phyloP scores from a whole-genome alignment of 148 eudicot species.

The Linanthus parryae region DNA sequence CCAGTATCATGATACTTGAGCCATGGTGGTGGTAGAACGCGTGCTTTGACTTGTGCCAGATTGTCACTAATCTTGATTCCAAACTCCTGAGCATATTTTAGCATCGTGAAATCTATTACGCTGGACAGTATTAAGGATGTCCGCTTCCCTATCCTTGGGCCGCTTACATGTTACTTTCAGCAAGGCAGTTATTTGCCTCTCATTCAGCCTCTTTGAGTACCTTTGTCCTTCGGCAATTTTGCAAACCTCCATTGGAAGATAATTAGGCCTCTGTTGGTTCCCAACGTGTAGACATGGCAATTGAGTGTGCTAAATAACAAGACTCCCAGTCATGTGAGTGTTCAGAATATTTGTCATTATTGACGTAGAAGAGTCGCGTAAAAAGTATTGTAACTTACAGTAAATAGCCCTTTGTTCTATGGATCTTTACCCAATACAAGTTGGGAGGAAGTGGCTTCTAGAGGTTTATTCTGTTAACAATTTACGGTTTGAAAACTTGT shows the following conservation, averaged over 20 bases:
- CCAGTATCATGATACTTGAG: conserved; percentile 83
- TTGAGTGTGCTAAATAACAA: conserved; percentile 49
- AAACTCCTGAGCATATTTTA: conserved; percentile 74
- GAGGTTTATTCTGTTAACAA: too few relatives aligned
- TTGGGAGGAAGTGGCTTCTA: too few relatives aligned
- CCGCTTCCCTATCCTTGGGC: conserved; percentile 68
- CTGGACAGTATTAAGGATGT: too few relatives aligned
- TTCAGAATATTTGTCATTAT: too few relatives aligned
- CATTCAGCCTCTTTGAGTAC: conserved; percentile 74
- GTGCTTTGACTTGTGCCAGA: conserved; percentile 75
- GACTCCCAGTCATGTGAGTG: too few relatives aligned
- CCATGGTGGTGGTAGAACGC: conserved; percentile 79
- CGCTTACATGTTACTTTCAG: conserved; percentile 87
- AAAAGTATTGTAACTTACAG: too few relatives aligned
- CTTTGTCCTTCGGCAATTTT: conserved; percentile 81
- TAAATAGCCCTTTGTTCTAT: too few relatives aligned
- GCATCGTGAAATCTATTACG: too few relatives aligned
- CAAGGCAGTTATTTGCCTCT: conserved; percentile 75
- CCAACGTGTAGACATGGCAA: conserved; percentile 89
- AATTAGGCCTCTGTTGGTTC: conserved; percentile 65
- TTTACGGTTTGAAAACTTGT: too few relatives aligned
- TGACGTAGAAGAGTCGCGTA: too few relatives aligned
- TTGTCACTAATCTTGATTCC: conserved; percentile 69
- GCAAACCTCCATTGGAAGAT: conserved; percentile 92
- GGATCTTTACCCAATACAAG: too few relatives aligned